A percentile compares a stretch with the other conserved stretches of the same genome.
These are phyloP conservation scores for Plasmopara viticola DNA, from an alignment of 352 stramenopile species.

Conservation along the genomic window DNA sequence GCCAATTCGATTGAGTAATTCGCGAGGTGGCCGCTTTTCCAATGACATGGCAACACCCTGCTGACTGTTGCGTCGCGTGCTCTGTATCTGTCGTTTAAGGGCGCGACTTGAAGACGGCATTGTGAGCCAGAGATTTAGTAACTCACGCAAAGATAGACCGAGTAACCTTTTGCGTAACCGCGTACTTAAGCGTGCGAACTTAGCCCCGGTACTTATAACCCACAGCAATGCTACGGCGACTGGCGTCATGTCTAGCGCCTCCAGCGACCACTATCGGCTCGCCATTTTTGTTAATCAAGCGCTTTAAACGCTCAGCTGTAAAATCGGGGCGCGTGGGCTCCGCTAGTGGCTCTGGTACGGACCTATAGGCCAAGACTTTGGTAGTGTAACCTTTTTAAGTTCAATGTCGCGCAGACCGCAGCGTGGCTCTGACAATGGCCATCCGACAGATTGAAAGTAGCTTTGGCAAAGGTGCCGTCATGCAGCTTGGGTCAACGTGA, in stretches of 20 bases:
- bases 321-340: slow-evolving; percentile 21
- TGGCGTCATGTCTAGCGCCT: slow-evolving; percentile 12
- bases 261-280: slow-evolving; percentile 4
- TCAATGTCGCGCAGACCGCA: slow-evolving; percentile 41
- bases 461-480: slow-evolving; percentile 95
- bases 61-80: slow-evolving; percentile 8
- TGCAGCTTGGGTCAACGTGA: slow-evolving; percentile 92
- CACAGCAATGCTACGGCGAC: slow-evolving; percentile 18
- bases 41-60: slow-evolving; percentile 19
- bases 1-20: slow-evolving; percentile 21
- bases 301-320: slow-evolving; percentile 29
- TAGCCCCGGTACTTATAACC: background rate
- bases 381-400: background rate
- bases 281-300: slow-evolving; percentile 14
- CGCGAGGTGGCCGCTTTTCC: slow-evolving; percentile 16
- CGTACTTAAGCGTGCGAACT: slow-evolving; percentile 1
- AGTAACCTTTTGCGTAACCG: background rate
- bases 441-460: slow-evolving; percentile 94
- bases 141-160: background rate
- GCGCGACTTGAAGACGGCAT: slow-evolving; percentile 2
- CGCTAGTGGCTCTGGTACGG: slow-evolving; percentile 14
- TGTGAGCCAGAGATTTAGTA: slow-evolving; percentile 1
- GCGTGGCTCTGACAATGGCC: slow-evolving; percentile 89
- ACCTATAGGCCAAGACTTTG: background rate
- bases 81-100: slow-evolving; percentile 1